Base-by-base conservation (phyloP, 2,329 filamentous ascomycete species). In the Paecilomyces dactylethromorphus region DNA sequence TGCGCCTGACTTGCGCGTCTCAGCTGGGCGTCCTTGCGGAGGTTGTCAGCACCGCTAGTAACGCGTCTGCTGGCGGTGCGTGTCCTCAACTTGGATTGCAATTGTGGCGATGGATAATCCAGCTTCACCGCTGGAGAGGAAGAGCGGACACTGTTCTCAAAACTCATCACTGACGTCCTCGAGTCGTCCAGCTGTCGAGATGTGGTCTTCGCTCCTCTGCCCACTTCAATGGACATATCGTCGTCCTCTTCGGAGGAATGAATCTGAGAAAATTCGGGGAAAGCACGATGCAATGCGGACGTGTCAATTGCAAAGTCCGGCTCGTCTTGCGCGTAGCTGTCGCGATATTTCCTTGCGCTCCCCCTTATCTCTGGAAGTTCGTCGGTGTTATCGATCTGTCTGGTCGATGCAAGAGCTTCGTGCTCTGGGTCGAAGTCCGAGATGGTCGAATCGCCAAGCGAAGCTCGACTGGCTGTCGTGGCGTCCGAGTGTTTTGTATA, bases 181-280 rank as follows among this genome's bases (percentile, higher is more conserved):
- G 81, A 84, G 64, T 82, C 78, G 61, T 83, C 76, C 67, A 69
- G 65, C 59, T 63, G 74, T 64, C 61, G 69, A 60, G 62, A 61
- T 15, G 62, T 62, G 62, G 70, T 77, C 60, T 76, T 76, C 22
- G 74, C 69, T 32, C 81, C 84, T 57, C 85, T 78, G 53, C 81
- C 83, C 32, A 84, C 68, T 66, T 87, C 84, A 58, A 87, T 76
- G 1, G 83, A 85, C 60, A 81, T 74, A 56, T 76, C 78, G 55
- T 79, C 76, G 58, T 74, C 72, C 18, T 79, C 77, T 53, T 74
- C 73, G 31, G 75, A 77, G 35, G 71, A 72, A 51, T 71, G 71
- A 21, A 73, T 66, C 58, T 75, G 70, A 3, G 79, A 78, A 62
- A 82, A 81, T 50, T 81, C 74, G 31, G 79, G 79, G 60, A 82